Evolutionary conservation across 768 basidiomycete species (phyloP), one percentile per base, ranked within the genome.

Genomic region (Gymnopilus junonius): DNA sequence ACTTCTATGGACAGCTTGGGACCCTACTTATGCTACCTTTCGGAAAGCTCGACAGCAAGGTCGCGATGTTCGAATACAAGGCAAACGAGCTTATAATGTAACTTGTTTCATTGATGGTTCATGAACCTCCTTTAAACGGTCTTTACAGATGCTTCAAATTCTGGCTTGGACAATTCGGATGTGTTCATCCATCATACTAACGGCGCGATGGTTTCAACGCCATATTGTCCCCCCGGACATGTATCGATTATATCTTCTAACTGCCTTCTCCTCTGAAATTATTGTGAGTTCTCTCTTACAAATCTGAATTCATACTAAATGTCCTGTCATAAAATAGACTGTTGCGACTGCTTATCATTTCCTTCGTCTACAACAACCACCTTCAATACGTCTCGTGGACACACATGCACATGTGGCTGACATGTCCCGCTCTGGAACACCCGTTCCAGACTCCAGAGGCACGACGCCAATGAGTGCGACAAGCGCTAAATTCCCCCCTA

Each of bases 1-100:
- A 20, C 70, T 95, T 15, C 69, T 90, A 6, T 96, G 94, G 90
- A 87, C 87, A 0, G 86, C 83, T 1, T 97, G 95, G 95, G 88
- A 97, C 71, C 94, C 93, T 12, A 91, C 91, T 20, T 94, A 94
- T 74, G 75, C 83, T 23, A 78, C 83, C 10, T 77, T 85, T 58
- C 82, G 82, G 65, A 82, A 78, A 66, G 87, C 89, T 12, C 83
- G 85, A 67, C 77, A 84, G 42, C 91, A 93, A 78, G 91, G 92
- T 2, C 85, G 91, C 20, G 84, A 87, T 64, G 81, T 93, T 23
- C 85, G 90, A 53, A 77, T 92, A 35, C 81, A 79, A 27, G 91
- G 92, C 21, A 91, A 87, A 73, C 75, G 74, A 8, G 70, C 74
- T 61, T 91, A 94, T 70, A 86, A 85, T 64, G 92, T 90, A 70